Base-by-base conservation (phyloP, 768 basidiomycete genomes). In the Russula emetica region DNA sequence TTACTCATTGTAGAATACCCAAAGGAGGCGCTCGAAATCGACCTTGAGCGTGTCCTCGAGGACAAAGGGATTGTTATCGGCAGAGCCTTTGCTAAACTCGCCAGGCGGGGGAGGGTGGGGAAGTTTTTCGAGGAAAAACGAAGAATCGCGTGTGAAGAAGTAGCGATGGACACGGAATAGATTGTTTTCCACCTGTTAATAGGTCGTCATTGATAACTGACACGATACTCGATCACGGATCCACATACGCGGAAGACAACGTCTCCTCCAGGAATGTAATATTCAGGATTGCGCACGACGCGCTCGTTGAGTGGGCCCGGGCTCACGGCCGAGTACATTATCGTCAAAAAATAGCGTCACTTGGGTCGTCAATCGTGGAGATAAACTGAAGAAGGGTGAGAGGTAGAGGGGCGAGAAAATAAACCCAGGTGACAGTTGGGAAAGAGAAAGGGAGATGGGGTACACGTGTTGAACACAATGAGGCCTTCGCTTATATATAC, bases 231-330 rank as follows among this genome's bases (percentile, higher is more conserved):
- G 50, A 61, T 53, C 60, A 32, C 3, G 9, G 5, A 32, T 30
- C 57, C 66, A 69, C 72, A 63, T 60, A 73, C 72, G 9, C 73
- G 71, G 66, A 74, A 72, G 58, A 74, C 68, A 26, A 86, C 66
- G 67, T 86, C 85, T 0, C 81, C 87, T 0, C 80, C 80, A 0
- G 74, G 71, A 13, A 88, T 70, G 58, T 84, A 87, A 63, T 83
- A 88, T 0, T 77, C 71, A 0, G 71, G 65, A 45, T 76, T 71
- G 24, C 66, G 63, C 38, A 62, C 67, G 42, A 76, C 65, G 1
- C 72, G 71, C 60, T 74, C 72, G 16, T 36, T 53, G 9, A 42
- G 4, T 26, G 66, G 62, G 18, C 53, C 56, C 26, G 58, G 58
- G 49, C 59, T 58, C 22, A 64, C 55, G 11, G 66, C 66, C 26